phyloP scores from a whole-genome alignment of 129 eudicot genomes.

The Lonicera japonica region DNA sequence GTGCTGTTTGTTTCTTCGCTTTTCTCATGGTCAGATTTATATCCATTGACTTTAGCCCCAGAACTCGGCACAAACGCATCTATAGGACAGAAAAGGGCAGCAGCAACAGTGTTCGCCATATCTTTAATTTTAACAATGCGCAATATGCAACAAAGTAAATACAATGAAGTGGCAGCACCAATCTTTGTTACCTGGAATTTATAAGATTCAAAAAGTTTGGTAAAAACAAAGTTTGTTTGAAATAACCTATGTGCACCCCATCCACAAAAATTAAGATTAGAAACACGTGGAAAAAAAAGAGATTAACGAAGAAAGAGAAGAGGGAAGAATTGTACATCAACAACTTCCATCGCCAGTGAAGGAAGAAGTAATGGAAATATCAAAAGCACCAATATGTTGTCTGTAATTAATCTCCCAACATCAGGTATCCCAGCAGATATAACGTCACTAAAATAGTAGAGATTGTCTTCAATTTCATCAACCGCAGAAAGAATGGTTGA shows the following conservation, averaged over 20 bases:
- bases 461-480: slow-evolving; percentile 93
- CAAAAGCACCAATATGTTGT: slow-evolving; percentile 59
- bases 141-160: slow-evolving; percentile 81
- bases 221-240: slow-evolving; percentile 10
- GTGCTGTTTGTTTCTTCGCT: slow-evolving; percentile 24
- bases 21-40: slow-evolving; percentile 19
- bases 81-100: slow-evolving; percentile 65
- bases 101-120: slow-evolving; percentile 80
- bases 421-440: slow-evolving; percentile 98
- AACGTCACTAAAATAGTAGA: slow-evolving; percentile 86
- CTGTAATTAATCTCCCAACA: slow-evolving; percentile 76
- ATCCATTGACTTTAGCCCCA: slow-evolving; percentile 64
- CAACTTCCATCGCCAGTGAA: slow-evolving; percentile 50
- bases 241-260: not conserved
- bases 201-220: slow-evolving; percentile 19
- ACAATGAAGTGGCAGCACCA: slow-evolving; percentile 63
- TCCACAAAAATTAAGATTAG: too few species aligned
- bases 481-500: slow-evolving; percentile 60
- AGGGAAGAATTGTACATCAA: slow-evolving; percentile 33
- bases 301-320: slow-evolving; percentile 13
- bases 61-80: slow-evolving; percentile 36
- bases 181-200: slow-evolving; percentile 49
- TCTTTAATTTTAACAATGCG: slow-evolving; percentile 94
- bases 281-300: not conserved
- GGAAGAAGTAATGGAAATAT: slow-evolving; percentile 87